Conservation (phyloP, 345 rosid species). For the Heritiera fomes region DNA sequence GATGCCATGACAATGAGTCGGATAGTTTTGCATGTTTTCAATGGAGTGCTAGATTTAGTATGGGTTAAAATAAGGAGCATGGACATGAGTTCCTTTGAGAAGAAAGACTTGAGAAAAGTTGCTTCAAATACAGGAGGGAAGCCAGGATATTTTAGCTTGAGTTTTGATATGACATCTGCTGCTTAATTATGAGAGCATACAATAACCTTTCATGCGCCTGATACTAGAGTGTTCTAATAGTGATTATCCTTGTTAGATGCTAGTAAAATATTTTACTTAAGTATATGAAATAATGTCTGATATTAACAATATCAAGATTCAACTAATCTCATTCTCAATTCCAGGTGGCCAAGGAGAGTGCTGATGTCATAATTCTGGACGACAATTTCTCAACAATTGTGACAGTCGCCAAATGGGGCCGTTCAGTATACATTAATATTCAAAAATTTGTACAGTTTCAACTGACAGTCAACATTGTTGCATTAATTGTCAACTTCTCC, state of each 20-base stretch:
- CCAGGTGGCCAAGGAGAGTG: conserved; percentile 98
- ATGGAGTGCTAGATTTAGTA: neutral
- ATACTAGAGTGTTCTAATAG: neutral
- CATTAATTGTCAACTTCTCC: conserved; percentile 79
- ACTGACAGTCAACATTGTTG: conserved; percentile 86
- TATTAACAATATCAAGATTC: conserved; percentile 3
- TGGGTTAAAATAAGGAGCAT: neutral
- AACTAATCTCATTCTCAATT: conserved; percentile 22
- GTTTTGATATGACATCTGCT: neutral
- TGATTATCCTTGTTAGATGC: neutral
- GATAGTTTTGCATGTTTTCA: neutral
- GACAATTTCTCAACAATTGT: conserved; percentile 94
- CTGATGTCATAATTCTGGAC: conserved; percentile 89
- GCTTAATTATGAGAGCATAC: neutral
- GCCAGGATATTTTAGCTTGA: neutral
- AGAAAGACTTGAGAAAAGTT: neutral
- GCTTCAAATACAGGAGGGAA: neutral
- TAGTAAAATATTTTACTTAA: conserved; percentile 3
- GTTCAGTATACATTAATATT: conserved; percentile 87
- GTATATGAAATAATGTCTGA: neutral
- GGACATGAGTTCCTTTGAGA: neutral
- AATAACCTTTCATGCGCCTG: neutral
- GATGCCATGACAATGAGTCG: neutral
- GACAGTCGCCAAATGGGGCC: conserved; percentile 97
- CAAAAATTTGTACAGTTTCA: conserved; percentile 98